Evolutionary conservation across 1,284 basidiomycete genomes (phyloP).

Genomic region (Anthracocystis panici-leucophaei): DNA sequence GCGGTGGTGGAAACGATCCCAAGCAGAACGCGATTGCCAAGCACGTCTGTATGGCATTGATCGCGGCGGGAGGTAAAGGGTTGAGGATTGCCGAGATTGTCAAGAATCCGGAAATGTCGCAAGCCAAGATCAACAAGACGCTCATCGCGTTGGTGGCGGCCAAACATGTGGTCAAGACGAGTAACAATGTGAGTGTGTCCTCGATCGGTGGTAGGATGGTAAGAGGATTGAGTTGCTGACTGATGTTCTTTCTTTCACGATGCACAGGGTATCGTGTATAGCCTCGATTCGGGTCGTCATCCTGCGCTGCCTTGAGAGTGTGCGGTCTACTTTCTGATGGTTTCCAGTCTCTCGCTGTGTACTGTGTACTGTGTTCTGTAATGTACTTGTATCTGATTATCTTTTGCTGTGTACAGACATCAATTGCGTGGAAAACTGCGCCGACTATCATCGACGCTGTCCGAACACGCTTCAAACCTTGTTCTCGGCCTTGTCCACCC

Average conservation of each 20-base stretch:
- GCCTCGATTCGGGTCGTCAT: slow-evolving; percentile 57
- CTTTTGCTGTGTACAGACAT: not conserved
- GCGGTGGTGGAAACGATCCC: slow-evolving; percentile 79
- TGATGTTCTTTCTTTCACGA: not conserved
- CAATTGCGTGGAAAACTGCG: not conserved
- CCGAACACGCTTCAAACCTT: slow-evolving; percentile 11
- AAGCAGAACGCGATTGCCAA: slow-evolving; percentile 60
- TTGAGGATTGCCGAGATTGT: slow-evolving; percentile 78
- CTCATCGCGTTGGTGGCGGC: slow-evolving; percentile 88
- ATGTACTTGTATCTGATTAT: slow-evolving; percentile 16
- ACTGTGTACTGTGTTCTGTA: not conserved
- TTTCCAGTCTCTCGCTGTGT: not conserved
- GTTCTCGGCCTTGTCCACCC: slow-evolving; percentile 31
- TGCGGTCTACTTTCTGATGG: not conserved
- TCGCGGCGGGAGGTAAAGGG: slow-evolving; percentile 57
- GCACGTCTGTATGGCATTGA: slow-evolving; percentile 61
- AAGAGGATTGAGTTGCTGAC: not conserved
- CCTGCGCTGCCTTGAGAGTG: slow-evolving; percentile 42
- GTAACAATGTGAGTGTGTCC: slow-evolving; percentile 69
- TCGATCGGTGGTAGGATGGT: not conserved
- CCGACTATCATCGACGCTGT: too few species aligned
- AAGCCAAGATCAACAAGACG: slow-evolving; percentile 91
- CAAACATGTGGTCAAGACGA: slow-evolving; percentile 81
- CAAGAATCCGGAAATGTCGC: slow-evolving; percentile 82
- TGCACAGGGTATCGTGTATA: slow-evolving; percentile 63